A percentile compares a stretch with the other conserved stretches of the same genome.
These are phyloP conservation scores for Dryadomyces quercivorus DNA, from an alignment of 2,329 filamentous ascomycete species.

Conservation along the genomic window DNA sequence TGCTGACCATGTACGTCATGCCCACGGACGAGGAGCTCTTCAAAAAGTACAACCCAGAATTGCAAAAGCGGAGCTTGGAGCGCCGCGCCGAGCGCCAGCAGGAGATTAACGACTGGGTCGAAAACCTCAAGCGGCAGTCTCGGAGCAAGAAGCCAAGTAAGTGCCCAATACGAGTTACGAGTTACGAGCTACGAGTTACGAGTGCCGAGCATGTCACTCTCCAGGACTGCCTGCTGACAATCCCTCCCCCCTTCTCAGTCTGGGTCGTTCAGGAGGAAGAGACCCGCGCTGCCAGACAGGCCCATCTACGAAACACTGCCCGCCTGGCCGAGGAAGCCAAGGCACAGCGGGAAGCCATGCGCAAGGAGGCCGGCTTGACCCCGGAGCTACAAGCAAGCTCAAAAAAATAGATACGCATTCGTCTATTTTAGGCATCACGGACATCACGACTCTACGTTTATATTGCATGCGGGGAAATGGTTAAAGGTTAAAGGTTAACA, in stretches of 20 bases:
- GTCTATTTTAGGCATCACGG: no score
- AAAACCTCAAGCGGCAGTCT: constrained; percentile 71
- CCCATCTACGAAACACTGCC: constrained; percentile 21
- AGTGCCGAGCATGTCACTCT: not conserved
- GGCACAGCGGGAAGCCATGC: constrained; percentile 34
- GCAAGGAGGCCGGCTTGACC: constrained; percentile 33
- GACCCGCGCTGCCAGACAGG: constrained; percentile 28
- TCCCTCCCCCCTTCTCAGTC: constrained; percentile 21
- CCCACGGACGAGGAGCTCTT: constrained; percentile 90
- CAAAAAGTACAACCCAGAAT: constrained; percentile 82
- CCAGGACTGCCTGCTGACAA: not conserved
- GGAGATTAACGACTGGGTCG: constrained; percentile 84
- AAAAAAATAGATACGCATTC: not conserved
- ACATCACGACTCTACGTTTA: not conserved
- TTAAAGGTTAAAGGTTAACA: not conserved
- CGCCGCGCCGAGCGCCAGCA: constrained; percentile 61
- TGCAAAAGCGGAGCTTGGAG: constrained; percentile 82
- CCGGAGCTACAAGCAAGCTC: constrained; percentile 14
- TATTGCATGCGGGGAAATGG: not conserved
- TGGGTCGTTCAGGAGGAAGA: constrained; percentile 40
- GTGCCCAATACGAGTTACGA: constrained; percentile 18
- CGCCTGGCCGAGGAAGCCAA: constrained; percentile 29
- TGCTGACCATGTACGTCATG: constrained; percentile 64
- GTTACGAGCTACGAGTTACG: no score
- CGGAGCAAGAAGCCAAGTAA: constrained; percentile 86